These are phyloP conservation scores for Diutina catenulata DNA, from an alignment of 1,139 yeast species.

Conservation along the genomic window DNA sequence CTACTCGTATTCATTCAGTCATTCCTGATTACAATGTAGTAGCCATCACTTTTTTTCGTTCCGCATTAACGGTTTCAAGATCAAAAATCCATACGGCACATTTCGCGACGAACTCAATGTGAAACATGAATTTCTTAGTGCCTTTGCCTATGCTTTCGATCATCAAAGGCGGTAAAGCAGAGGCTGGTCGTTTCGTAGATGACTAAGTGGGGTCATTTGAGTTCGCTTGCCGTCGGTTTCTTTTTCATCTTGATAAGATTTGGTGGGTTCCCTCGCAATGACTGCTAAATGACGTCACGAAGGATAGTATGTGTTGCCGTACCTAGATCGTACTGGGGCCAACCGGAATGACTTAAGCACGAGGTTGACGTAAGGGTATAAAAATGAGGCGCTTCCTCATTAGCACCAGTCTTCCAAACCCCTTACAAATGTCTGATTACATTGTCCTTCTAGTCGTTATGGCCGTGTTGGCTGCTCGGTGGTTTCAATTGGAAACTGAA, in stretches of 20 bases:
- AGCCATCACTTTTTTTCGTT: too few relatives aligned
- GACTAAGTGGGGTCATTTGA: background rate
- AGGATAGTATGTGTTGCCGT: background rate
- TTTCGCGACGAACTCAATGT: background rate
- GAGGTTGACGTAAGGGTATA: background rate
- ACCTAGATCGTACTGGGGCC: background rate
- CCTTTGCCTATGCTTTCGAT: too few relatives aligned
- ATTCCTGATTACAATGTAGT: too few relatives aligned
- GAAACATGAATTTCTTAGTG: too few relatives aligned
- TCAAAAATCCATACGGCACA: background rate
- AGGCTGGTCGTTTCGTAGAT: background rate
- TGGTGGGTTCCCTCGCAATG: background rate
- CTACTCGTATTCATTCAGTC: too few relatives aligned
- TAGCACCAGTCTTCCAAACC: background rate
- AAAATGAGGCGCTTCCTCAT: background rate
- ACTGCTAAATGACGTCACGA: background rate
- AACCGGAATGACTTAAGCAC: background rate
- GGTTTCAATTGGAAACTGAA: conserved; percentile 1
- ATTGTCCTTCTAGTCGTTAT: background rate
- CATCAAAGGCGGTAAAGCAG: background rate
- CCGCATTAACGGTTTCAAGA: background rate
- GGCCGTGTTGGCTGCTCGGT: conserved; percentile 1
- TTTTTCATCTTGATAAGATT: background rate
- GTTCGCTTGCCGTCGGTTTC: background rate
- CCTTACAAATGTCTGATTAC: background rate